Evolutionary conservation across 176 grass and related monocot genomes (phyloP), one percentile per base, ranked within the genome.

Genomic region (Cenchrus americanus): DNA sequence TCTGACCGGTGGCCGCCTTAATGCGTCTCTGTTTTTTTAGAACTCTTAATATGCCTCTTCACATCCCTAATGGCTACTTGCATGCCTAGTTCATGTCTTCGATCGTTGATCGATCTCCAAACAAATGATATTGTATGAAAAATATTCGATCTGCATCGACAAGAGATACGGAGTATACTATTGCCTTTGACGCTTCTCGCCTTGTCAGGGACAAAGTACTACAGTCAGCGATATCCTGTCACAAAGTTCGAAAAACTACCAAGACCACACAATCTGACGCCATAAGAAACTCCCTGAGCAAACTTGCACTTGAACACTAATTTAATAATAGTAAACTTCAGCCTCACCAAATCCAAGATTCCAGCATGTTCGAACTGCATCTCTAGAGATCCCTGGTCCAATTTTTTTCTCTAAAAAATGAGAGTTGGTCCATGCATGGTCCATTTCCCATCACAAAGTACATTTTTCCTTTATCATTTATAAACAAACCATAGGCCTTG

Each of bases 401-500:
- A 59, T 66, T 30, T 26, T 51, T 50, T 51, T 27, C 44, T 10
- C 46, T 8, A 9, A 82, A 82, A 15, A 44, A 14, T 22, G 1
- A 77, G 10, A 82, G 57, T 58, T 65, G 48, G 65, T 21, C 14
- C 34, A 70, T 71, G 58, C 34, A 70, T 71, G 66, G 37, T 60
- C 79, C 83, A 86, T 86, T 73, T 90, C 75, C 88, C 73, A 44
- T 66, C 30, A 68, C 59, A 90, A 61, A 44, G 43, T 44, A 44
- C 43, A 44, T 6, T 44, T 44, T 44, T 44, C 34, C 53, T 65
- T 40, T 11, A 61, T 83, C 53, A 74, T 21, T 83, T 55, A 61
- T 69, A 76, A 48, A 14, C 55, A 46, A 41, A 3, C 15, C 77
- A 23, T 66, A 26, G 10, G 41, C 4, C 40, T 85, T 67, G 54